Base-by-base conservation (phyloP, 345 rosid genomes). In the Orychophragmus violaceus region DNA sequence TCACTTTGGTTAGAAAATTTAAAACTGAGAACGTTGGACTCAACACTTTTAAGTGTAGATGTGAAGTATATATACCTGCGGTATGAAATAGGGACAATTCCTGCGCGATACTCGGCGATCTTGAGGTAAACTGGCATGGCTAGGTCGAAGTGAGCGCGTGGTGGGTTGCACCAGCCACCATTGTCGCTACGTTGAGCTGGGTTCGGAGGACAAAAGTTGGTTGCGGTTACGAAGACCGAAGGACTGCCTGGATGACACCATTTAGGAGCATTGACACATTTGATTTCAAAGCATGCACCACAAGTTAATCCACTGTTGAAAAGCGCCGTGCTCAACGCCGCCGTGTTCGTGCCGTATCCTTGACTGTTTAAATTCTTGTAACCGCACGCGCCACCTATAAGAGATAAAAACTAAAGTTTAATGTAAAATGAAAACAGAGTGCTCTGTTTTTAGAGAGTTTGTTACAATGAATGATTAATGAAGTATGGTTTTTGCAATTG, bases 131-230 rank as follows among this genome's bases (percentile, higher is more conserved):
- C 58, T 18, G 79, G 79, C 79, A 76, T 76, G 59, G 79, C 79
- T 0, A 76, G 69, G 60, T 76, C 79, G 45, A 76, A 76, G 14
- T 76, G 79, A 44, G 76, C 65, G 0, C 91, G 87, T 33, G 96
- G 96, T 14, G 96, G 96, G 63, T 88, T 88, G 70, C 96, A 88
- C 92, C 96, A 88, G 2, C 96, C 96, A 7, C 96, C 96, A 74
- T 88, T 75, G 77, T 88, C 91, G 41, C 73, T 76, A 50, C 74
- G 69, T 4, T 57, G 74, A 4, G 80, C 80, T 1, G 61, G 69
- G 72, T 79, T 84, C 2, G 93, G 90, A 3, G 90, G 93, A 64
- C 93, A 83, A 48, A 81, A 87, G 80, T 87, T 87, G 32, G 93
- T 87, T 25, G 90, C 88, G 6, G 93, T 87, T 22, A 87, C 51